These are phyloP conservation scores for Penicillium maclennaniae DNA, from an alignment of 495 filamentous ascomycete species.

Conservation along the genomic window DNA sequence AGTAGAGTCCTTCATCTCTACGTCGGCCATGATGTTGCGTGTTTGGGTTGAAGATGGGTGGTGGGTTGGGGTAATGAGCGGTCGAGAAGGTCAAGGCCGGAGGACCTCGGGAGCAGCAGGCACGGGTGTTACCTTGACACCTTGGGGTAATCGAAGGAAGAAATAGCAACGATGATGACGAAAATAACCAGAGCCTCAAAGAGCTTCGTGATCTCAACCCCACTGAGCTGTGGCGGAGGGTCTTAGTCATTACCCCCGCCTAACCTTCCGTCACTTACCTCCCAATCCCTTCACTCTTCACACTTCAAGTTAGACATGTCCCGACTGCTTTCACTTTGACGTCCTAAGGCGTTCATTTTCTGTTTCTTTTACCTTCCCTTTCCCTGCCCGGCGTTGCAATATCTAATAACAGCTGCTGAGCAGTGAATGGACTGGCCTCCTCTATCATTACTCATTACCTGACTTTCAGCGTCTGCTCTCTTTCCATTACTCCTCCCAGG, in stretches of 20 bases:
- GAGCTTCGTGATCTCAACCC: constrained; percentile 5
- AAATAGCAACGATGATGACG: background rate
- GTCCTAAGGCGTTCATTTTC: background rate
- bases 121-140: background rate
- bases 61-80: background rate
- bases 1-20: constrained; percentile 90
- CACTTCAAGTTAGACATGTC: constrained; percentile 7
- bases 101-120: constrained; percentile 4
- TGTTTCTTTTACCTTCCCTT: constrained; percentile 4
- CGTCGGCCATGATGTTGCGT: constrained; percentile 73
- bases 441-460: constrained; percentile 11
- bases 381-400: constrained; percentile 16
- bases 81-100: background rate
- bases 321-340: constrained; percentile 1
- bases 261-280: constrained; percentile 13
- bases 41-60: background rate
- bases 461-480: constrained; percentile 10
- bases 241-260: constrained; percentile 24
- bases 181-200: background rate
- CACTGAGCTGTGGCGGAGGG: constrained; percentile 15
- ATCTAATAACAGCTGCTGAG: constrained; percentile 35
- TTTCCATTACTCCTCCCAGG: constrained; percentile 26
- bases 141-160: background rate
- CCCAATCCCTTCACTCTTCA: constrained; percentile 2
- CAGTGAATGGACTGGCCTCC: constrained; percentile 29